These are phyloP conservation scores for Chaetomium olivaceum DNA, from an alignment of 2,329 filamentous ascomycete genomes.

Conservation along the genomic window DNA sequence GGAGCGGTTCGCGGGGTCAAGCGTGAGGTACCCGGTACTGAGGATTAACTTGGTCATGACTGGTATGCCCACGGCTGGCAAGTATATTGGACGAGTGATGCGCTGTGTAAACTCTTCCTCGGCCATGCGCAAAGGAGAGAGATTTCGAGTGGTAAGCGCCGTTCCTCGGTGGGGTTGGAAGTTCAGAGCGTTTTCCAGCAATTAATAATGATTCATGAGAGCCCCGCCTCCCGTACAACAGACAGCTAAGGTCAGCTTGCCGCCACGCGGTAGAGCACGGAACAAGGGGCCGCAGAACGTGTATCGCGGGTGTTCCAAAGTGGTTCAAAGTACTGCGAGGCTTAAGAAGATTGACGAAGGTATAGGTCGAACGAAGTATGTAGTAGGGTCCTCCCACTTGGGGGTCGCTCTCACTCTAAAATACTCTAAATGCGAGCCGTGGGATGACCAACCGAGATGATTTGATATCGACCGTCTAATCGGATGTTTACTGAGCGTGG, in stretches of 20 bases:
- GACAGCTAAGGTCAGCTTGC: background rate
- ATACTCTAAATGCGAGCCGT: background rate
- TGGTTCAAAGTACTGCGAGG: background rate
- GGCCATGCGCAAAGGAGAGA: constrained; percentile 9
- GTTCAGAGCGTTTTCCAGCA: constrained; percentile 16
- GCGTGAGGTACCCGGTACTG: constrained; percentile 69
- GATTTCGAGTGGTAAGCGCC: constrained; percentile 13
- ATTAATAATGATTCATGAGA: constrained; percentile 32
- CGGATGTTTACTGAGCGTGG: constrained; percentile 17
- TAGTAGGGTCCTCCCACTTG: background rate
- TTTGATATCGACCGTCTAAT: constrained; percentile 3
- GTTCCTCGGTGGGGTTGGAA: constrained; percentile 28
- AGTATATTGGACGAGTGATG: background rate
- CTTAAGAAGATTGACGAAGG: background rate
- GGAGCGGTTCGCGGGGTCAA: background rate
- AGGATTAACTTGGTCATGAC: constrained; percentile 76
- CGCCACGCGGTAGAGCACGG: constrained; percentile 7
- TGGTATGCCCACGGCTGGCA: constrained; percentile 14
- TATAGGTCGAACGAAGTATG: background rate
- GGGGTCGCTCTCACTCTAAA: background rate
- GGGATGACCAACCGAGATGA: constrained; percentile 19
- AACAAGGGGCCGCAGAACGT: constrained; percentile 14
- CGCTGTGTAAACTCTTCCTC: background rate
- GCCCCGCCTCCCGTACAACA: constrained; percentile 23
- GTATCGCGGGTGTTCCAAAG: constrained; percentile 10